Conservation (phyloP, 495 filamentous ascomycete species). For the Penicillium cinerascens region DNA sequence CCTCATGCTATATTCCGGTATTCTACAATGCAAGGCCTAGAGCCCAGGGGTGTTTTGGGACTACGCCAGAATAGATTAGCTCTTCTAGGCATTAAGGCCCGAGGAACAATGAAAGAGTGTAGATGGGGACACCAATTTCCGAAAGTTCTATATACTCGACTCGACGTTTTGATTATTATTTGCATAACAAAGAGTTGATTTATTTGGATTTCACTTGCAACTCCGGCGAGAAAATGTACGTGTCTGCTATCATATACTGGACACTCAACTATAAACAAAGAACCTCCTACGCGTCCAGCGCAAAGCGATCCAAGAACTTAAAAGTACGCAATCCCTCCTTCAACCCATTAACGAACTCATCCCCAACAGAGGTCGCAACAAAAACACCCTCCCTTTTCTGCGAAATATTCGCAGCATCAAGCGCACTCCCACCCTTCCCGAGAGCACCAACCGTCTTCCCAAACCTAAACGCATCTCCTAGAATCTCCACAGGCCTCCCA, state of each 20-base stretch:
- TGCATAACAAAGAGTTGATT: background rate
- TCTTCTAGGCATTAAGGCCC: no score
- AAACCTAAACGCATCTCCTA: slow-evolving; percentile 63
- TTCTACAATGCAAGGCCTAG: no score
- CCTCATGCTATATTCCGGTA: no score
- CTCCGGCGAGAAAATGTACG: background rate
- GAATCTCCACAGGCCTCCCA: slow-evolving; percentile 60
- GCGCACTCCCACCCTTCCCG: slow-evolving; percentile 42
- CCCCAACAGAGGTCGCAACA: slow-evolving; percentile 21
- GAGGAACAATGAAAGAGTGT: no score
- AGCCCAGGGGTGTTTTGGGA: no score
- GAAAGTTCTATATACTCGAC: no score
- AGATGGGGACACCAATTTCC: no score
- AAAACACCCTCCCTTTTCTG: slow-evolving; percentile 51
- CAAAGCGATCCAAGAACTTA: slow-evolving; percentile 55
- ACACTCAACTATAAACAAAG: no score
- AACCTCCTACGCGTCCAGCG: slow-evolving; percentile 25
- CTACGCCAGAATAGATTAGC: no score
- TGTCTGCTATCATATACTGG: background rate
- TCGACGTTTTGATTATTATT: no score
- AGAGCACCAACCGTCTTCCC: slow-evolving; percentile 70
- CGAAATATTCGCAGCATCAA: slow-evolving; percentile 42
- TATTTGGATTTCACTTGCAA: background rate
- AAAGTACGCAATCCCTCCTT: slow-evolving; percentile 61
- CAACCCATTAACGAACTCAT: slow-evolving; percentile 44